Base-by-base conservation (phyloP, 805 yeast species). In the Candida xiaguanensis region DNA sequence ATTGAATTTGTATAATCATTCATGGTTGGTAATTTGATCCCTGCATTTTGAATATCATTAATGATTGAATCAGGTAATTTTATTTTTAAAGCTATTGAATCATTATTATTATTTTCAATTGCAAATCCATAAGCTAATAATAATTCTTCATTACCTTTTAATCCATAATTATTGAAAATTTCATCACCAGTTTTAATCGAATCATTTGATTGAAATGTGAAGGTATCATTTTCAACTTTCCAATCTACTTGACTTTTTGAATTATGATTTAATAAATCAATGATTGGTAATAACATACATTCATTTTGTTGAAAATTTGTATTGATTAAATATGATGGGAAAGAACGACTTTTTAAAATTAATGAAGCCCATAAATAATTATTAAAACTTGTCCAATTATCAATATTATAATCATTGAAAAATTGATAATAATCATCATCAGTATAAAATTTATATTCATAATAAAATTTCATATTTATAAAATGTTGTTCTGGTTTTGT, bases 51-150 rank as follows among this genome's bases (percentile, higher is more conserved):
- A 12, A 75, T 58, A 12, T 55, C 58, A 0, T 54, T 55, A 19
- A 66, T 31, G 26, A 49, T 55, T 38, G 39, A 61, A 32, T 18
- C 46, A 39, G 73, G 74, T 2, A 85, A 61, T 51, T 77, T 77
- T 41, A 88, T 66, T 4, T 83, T 72, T 31, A 89, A 67, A 12
- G 78, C 78, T 1, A 80, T 63, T 4, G 65, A 52, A 46, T 85
- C 91, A 25, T 77, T 77, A 8, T 63, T 62, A 48, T 84, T 85
- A 34, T 74, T 60, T 13, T 71, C 72, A 2, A 80, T 35, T 8
- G 79, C 73, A 59, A 90, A 90, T 0, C 97, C 97, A 56, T 90
- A 90, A 0, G 83, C 89, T 48, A 89, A 61, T 5, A 90, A 58
- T 19, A 89, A 59, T 47, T 87, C 95, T 46, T 85, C 95, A 52